Evolutionary conservation across 2,329 filamentous ascomycete genomes (phyloP), one percentile per base, ranked within the genome.

Genomic region (Claviceps spartinae): DNA sequence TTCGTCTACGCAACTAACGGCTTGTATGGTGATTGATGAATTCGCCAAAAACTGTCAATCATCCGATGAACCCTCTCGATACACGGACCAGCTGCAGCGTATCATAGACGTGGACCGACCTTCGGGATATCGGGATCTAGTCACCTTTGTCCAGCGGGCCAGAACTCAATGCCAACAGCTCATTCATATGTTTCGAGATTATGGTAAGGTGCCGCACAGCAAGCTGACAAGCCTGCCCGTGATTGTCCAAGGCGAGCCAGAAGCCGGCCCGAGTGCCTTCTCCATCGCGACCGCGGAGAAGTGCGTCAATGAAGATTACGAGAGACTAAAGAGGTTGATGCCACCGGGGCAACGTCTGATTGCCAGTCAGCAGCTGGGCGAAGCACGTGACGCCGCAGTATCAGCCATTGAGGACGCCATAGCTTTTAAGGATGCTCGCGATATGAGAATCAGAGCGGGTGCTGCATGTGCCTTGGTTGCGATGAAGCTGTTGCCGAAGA

Each of bases 251-350:
- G 93, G 93, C 34, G 91, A 97, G 62, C 76, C 86, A 5, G 86
- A 94, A 62, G 91, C 93, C 38, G 91, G 93, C 0, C 90, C 91
- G 9, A 91, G 83, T 60, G 91, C 93, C 6, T 98, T 98, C 66
- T 94, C 89, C 1, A 78, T 97, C 49, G 71, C 77, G 1, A 88
- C 91, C 58, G 93, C 90, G 1, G 89, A 97, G 59, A 93, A 88
- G 67, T 87, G 95, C 50, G 77, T 95, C 47, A 81, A 75, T 1
- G 81, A 87, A 8, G 91, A 98, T 57, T 98, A 85, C 59, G 90
- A 96, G 50, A 83, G 81, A 56, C 73, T 98, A 3, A 93, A 90
- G 72, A 95, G 89, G 69, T 76, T 79, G n/a, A 82, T 98, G 74
- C 82, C 88, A 1, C 87, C 91, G 2, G 86, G 88, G 8, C 88